A percentile compares a stretch with the other conserved stretches of the same genome.
phyloP scores from a whole-genome alignment of 2,329 filamentous ascomycete species.

The Aspergillus tanneri region DNA sequence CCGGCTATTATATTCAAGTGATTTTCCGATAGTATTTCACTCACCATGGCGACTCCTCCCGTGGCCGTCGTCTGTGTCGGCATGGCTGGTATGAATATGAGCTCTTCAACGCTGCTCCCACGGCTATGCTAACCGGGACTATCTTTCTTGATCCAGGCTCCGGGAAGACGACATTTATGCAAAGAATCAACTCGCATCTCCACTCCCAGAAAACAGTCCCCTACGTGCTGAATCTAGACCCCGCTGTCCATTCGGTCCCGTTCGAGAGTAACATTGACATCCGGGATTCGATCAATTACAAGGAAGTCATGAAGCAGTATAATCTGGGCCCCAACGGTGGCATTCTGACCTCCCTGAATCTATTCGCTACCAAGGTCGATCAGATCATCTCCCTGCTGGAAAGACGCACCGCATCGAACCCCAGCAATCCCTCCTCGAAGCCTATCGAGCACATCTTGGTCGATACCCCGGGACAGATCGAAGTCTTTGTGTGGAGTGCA shows the following conservation, averaged over 20 bases:
- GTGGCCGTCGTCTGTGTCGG: conserved; percentile 89
- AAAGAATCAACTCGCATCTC: conserved; percentile 90
- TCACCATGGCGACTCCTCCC: conserved; percentile 55
- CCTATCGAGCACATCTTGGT: conserved; percentile 81
- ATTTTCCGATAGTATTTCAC: too few species aligned
- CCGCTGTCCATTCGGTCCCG: conserved; percentile 86
- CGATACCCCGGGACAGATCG: conserved; percentile 96
- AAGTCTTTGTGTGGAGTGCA: conserved; percentile 98
- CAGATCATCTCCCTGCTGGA: conserved; percentile 87
- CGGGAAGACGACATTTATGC: conserved; percentile 99
- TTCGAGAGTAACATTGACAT: conserved; percentile 99
- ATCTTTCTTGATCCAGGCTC: conserved; percentile 59
- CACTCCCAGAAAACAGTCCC: conserved; percentile 77
- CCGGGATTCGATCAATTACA: conserved; percentile 97
- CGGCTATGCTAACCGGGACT: conserved; percentile 7
- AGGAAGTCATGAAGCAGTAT: conserved; percentile 99
- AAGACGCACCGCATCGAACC: conserved; percentile 70
- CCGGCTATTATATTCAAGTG: too few species aligned
- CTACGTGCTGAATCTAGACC: conserved; percentile 96
- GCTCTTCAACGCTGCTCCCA: neutral
- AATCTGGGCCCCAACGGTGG: conserved; percentile 96
- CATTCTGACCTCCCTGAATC: conserved; percentile 90
- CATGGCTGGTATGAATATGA: conserved; percentile 71
- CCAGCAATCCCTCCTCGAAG: conserved; percentile 47
- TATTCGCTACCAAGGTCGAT: conserved; percentile 97